Conservation (phyloP, 2,329 filamentous ascomycete species). For the Paecilomyces fulvus region DNA sequence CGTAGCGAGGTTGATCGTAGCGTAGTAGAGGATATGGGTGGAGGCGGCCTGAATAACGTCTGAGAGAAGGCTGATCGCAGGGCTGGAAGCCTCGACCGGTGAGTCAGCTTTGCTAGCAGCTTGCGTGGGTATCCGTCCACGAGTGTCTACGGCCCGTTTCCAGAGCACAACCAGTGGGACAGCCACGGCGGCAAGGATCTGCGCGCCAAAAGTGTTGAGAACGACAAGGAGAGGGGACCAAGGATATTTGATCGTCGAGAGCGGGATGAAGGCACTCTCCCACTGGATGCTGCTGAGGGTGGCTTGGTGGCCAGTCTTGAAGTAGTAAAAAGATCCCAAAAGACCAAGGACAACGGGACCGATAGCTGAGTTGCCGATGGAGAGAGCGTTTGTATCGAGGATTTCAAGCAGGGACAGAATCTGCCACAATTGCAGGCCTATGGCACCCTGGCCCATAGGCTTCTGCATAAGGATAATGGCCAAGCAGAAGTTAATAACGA, state of each 20-base stretch:
- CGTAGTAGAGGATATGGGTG: constrained; percentile 73
- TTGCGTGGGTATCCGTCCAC: constrained; percentile 31
- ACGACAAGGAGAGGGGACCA: constrained; percentile 76
- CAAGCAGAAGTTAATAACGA: constrained; percentile 69
- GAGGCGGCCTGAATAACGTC: constrained; percentile 62
- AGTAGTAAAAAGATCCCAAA: constrained; percentile 90
- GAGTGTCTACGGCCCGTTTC: constrained; percentile 74
- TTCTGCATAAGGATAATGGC: constrained; percentile 77
- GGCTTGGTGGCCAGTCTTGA: constrained; percentile 96
- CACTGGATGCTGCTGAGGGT: constrained; percentile 83
- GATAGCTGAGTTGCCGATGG: constrained; percentile 56
- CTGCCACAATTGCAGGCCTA: constrained; percentile 79
- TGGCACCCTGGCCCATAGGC: constrained; percentile 82
- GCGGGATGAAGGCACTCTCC: constrained; percentile 88
- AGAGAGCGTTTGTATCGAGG: constrained; percentile 52
- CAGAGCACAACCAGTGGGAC: constrained; percentile 78
- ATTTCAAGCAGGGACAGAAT: constrained; percentile 67
- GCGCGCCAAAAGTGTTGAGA: constrained; percentile 82
- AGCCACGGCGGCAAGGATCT: constrained; percentile 70
- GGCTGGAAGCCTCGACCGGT: constrained; percentile 13
- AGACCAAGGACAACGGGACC: constrained; percentile 77
- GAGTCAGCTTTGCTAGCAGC: constrained; percentile 12
- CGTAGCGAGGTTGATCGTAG: constrained; percentile 72
- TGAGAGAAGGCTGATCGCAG: constrained; percentile 48
- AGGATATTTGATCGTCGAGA: constrained; percentile 75